Evolutionary conservation across 495 filamentous ascomycete species (phyloP).

Genomic region (Podospora didyma): DNA sequence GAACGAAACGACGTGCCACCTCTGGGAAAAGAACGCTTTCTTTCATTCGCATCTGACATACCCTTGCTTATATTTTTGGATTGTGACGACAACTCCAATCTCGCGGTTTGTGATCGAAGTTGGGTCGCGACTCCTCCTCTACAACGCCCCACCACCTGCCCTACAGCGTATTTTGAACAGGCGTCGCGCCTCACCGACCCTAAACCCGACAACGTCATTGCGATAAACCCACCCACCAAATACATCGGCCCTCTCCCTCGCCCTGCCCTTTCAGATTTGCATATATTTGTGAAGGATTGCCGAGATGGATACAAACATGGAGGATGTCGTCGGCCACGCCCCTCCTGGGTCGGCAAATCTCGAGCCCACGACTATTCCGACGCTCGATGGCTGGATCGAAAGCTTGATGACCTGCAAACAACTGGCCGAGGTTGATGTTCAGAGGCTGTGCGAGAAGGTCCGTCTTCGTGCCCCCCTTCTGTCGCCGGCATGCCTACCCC

Average conservation of each 20-base stretch:
- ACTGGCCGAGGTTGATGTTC: slow-evolving; percentile 89
- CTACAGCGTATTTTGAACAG: too few species aligned
- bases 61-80: background rate
- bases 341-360: slow-evolving; percentile 73
- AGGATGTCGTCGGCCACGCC: slow-evolving; percentile 85
- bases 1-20: background rate
- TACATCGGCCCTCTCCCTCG: background rate
- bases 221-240: slow-evolving; percentile 12
- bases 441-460: slow-evolving; percentile 96
- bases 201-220: slow-evolving; percentile 22
- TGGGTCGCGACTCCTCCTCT: background rate
- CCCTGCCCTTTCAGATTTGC: background rate
- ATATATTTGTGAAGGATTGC: slow-evolving; percentile 9
- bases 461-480: slow-evolving; percentile 25
- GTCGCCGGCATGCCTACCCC: background rate
- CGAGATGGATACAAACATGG: slow-evolving; percentile 96
- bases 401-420: slow-evolving; percentile 98
- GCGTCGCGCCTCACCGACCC: slow-evolving; percentile 8
- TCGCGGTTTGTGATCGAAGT: background rate
- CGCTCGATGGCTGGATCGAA: slow-evolving; percentile 97
- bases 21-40: background rate
- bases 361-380: slow-evolving; percentile 86
- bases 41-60: background rate
- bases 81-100: background rate
- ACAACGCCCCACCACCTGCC: background rate